A percentile compares a stretch with the other conserved stretches of the same genome.
Evolutionary conservation across 2,329 filamentous ascomycete species (phyloP).

Genomic region (Colletotrichum tabaci): DNA sequence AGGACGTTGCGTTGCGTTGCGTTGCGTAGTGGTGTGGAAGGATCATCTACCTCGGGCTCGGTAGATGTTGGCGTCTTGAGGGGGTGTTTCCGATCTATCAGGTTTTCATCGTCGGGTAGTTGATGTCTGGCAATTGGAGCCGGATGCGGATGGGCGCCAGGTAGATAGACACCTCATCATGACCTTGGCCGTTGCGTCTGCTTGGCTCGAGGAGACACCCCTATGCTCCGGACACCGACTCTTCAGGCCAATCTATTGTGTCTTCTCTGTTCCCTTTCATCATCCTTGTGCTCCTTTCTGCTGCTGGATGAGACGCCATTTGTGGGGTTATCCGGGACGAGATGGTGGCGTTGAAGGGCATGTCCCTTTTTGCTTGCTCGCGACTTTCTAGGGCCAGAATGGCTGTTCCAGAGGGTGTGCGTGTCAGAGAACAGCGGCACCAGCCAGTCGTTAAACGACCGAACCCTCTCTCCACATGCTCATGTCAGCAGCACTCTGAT

Average conservation of each 20-base stretch:
- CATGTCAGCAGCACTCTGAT: neutral
- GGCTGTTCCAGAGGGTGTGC: too few species aligned
- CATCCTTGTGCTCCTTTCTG: neutral
- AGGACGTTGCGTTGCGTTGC: neutral
- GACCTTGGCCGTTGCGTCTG: neutral
- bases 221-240: neutral
- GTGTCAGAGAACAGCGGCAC: too few species aligned
- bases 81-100: neutral
- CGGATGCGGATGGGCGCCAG: neutral
- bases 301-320: neutral
- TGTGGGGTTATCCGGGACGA: neutral
- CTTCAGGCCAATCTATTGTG: neutral
- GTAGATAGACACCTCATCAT: too few species aligned
- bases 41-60: neutral
- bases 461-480: neutral
- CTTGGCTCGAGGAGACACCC: neutral
- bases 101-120: too few species aligned
- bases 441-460: too few species aligned
- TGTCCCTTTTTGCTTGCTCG: too few species aligned
- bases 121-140: neutral
- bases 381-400: neutral
- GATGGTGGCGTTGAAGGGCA: neutral
- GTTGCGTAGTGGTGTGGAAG: neutral
- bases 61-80: neutral
- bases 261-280: too few species aligned